Evolutionary conservation across 1,139 yeast genomes (phyloP).

Genomic region (Pichia inconspicua): DNA sequence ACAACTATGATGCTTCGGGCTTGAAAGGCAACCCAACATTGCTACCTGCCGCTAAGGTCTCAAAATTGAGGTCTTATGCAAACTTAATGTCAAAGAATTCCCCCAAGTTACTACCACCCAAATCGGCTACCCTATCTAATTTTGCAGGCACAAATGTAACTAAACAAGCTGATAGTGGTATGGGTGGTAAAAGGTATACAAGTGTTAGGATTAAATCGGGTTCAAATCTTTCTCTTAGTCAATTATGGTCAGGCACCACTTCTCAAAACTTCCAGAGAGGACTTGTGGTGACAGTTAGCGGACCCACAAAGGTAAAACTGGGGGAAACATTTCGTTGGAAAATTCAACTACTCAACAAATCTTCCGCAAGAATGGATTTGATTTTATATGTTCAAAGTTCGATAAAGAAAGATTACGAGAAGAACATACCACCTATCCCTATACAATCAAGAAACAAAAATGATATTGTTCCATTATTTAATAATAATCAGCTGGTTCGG

Average conservation of each 20-base stretch:
- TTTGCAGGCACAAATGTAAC: not conserved
- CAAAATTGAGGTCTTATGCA: constrained; percentile 10
- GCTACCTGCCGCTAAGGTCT: constrained; percentile 15
- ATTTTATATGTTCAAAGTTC: constrained; percentile 27
- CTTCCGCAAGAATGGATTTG: constrained; percentile 41
- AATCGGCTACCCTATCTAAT: not conserved
- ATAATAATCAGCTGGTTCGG: constrained; percentile 20
- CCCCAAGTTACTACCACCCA: constrained; percentile 6
- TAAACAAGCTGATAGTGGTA: constrained; percentile 4
- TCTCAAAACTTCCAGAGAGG: constrained; percentile 28
- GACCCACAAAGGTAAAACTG: constrained; percentile 49
- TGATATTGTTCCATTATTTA: constrained; percentile 25
- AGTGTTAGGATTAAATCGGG: constrained; percentile 28
- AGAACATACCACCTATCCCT: constrained; percentile 30
- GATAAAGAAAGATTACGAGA: constrained; percentile 28
- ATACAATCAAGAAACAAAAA: constrained; percentile 17
- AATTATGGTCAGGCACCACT: constrained; percentile 11
- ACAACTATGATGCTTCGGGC: not conserved
- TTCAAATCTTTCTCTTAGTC: constrained; percentile 31
- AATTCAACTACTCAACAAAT: constrained; percentile 57
- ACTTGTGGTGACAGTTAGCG: constrained; percentile 53
- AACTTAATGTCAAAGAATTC: constrained; percentile 1
- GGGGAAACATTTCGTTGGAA: constrained; percentile 61
- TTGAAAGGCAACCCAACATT: constrained; percentile 3
- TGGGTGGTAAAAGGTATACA: constrained; percentile 15